Conservation (phyloP, 495 filamentous ascomycete species). For the Penicillium simplicissimum region DNA sequence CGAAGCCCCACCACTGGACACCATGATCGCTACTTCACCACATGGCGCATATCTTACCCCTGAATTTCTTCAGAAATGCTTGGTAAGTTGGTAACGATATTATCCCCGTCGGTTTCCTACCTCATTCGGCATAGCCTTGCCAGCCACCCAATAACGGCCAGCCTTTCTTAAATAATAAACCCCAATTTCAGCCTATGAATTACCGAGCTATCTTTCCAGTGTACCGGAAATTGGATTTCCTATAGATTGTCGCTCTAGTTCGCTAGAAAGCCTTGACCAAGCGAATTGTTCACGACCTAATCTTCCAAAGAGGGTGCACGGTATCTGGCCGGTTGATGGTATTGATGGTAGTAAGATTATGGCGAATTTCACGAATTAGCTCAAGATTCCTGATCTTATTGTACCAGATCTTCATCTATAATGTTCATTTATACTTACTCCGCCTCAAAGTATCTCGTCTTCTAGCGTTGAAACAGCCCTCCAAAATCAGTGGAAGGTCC, state of each 20-base stretch:
- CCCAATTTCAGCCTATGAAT: too few species aligned
- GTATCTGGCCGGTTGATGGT: not conserved
- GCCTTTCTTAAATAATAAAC: too few species aligned
- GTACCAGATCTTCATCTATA: not conserved
- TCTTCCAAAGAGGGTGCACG: not conserved
- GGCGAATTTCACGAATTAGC: not conserved
- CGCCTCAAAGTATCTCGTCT: not conserved
- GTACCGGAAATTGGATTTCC: not conserved
- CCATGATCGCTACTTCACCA: too few species aligned
- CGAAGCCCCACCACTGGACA: too few species aligned
- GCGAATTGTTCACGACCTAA: slow-evolving; percentile 1
- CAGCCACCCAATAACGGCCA: too few species aligned
- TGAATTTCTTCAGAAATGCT: too few species aligned
- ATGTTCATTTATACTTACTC: not conserved
- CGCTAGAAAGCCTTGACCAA: not conserved
- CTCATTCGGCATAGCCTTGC: too few species aligned
- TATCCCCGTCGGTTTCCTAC: too few species aligned
- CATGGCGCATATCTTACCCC: too few species aligned
- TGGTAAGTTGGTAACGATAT: too few species aligned
- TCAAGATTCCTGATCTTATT: not conserved
- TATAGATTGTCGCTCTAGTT: not conserved
- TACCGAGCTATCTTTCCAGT: too few species aligned
- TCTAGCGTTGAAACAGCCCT: slow-evolving; percentile 5
- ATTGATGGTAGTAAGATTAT: not conserved
- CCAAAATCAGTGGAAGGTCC: not conserved